Evolutionary conservation across 257 asterid genomes (phyloP), one percentile per base, ranked within the genome.

Genomic region (Solanum bukasovii): DNA sequence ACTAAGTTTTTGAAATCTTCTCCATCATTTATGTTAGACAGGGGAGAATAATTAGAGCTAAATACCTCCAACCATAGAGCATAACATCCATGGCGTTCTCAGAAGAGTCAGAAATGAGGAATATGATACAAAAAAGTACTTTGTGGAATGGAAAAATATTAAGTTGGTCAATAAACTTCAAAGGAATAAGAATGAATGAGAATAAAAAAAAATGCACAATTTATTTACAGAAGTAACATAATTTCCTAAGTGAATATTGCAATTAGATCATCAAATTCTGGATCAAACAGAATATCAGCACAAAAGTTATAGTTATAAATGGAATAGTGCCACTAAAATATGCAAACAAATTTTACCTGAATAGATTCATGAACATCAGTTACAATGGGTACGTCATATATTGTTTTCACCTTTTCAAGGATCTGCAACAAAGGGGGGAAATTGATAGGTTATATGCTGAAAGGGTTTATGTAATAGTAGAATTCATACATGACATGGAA

Each of bases 311-410:
- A 37, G 4, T 38, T 40, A 16, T 56, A 71, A 73, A 71, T 25
- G 88, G 71, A 14, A 12, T 3, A 5, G 72, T 71, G 14, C 2
- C 34, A 31, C 33, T 13, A 21, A 73, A 3, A 9, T 33, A 21
- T 31, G 86, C 72, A 29, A 84, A 82, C 52, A 84, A 29, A 7
- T 9, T 13, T 87, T 84, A 96, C 98, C 98, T 96, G 98, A 52
- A 89, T 89, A 20, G 94, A 23, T 91, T 94, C 98, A 23, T 96
- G 98, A 73, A 96, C 98, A 89, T 96, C 98, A 72, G 98, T 95
- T 34, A 94, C 92, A 77, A 94, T 84, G 40, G 99, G 98, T 73
- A 97, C 37, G 84, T 93, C 98, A 90, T 93, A 95, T 3, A 93
- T 93, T 7, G 92, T 73, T 86, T 96, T 97, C 89, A 97, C 98